These are phyloP conservation scores for Trichosporon asahii DNA, from an alignment of 1,284 basidiomycete species.

Conservation along the genomic window DNA sequence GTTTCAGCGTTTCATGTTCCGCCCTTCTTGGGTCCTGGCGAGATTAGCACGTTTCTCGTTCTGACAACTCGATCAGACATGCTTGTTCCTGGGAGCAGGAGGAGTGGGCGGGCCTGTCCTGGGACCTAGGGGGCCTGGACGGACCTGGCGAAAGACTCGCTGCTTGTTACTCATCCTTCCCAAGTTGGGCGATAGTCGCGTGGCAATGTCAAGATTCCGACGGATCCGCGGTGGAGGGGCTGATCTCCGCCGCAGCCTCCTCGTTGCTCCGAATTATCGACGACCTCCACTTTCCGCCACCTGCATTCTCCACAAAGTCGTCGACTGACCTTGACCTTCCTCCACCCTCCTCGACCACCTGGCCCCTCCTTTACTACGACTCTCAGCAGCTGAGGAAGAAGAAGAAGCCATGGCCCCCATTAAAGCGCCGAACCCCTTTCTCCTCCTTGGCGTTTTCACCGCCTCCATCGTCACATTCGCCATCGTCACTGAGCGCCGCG, in stretches of 20 bases:
- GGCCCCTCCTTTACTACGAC: too few species aligned
- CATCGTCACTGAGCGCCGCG: constrained; percentile 30
- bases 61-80: too few species aligned
- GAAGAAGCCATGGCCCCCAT: constrained; percentile 15
- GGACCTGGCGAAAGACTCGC: background rate
- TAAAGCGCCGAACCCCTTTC: constrained; percentile 40
- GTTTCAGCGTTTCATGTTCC: too few species aligned
- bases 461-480: constrained; percentile 37
- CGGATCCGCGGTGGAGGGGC: background rate
- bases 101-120: too few species aligned
- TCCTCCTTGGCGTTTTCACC: constrained; percentile 41
- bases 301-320: background rate
- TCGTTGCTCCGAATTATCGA: background rate
- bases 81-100: too few species aligned
- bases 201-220: background rate
- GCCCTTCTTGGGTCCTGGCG: too few species aligned
- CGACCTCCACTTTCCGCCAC: background rate
- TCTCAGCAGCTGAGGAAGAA: too few species aligned
- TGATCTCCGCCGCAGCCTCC: background rate
- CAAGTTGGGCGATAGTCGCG: background rate
- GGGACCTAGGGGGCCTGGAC: background rate
- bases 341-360: too few species aligned
- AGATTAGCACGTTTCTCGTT: too few species aligned
- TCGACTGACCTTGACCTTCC: too few species aligned
- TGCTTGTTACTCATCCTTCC: background rate